phyloP scores from a whole-genome alignment of 345 rosid species.

The Moricandia arvensis region DNA sequence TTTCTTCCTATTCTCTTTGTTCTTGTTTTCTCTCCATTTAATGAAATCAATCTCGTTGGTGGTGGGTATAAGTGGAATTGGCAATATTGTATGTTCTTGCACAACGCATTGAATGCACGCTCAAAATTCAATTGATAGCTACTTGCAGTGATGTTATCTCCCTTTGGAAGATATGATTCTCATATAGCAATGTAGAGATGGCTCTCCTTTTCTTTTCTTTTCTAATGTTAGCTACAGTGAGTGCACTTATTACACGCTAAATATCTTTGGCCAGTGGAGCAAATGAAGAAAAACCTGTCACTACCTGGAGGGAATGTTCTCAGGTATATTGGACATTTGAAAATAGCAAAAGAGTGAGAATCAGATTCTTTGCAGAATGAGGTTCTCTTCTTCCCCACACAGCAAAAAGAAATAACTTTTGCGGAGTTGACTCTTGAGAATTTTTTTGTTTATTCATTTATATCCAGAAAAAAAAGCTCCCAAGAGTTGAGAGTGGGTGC shows the following conservation, averaged over 20 bases:
- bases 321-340: slow-evolving; percentile 36
- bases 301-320: slow-evolving; percentile 36
- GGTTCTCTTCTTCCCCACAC: slow-evolving; percentile 58
- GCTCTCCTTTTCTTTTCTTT: neutral
- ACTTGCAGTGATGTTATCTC: slow-evolving; percentile 6
- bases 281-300: slow-evolving; percentile 23
- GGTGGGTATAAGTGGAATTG: neutral
- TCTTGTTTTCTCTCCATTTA: neutral
- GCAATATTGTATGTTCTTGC: slow-evolving; percentile 8
- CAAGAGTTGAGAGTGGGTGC: slow-evolving; percentile 31
- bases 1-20: neutral
- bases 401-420: slow-evolving; percentile 26
- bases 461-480: slow-evolving; percentile 39
- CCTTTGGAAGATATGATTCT: slow-evolving; percentile 7
- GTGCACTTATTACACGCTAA: slow-evolving; percentile 4
- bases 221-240: slow-evolving; percentile 12
- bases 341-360: slow-evolving; percentile 52
- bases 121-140: neutral
- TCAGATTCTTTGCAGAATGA: slow-evolving; percentile 57
- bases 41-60: neutral
- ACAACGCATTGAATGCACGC: neutral
- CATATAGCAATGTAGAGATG: slow-evolving; percentile 5
- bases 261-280: slow-evolving; percentile 3
- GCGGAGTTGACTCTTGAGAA: slow-evolving; percentile 48
- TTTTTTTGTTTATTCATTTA: slow-evolving; percentile 41